Conservation (phyloP, 177 flowering plant species). For the Vitis hybrid region DNA sequence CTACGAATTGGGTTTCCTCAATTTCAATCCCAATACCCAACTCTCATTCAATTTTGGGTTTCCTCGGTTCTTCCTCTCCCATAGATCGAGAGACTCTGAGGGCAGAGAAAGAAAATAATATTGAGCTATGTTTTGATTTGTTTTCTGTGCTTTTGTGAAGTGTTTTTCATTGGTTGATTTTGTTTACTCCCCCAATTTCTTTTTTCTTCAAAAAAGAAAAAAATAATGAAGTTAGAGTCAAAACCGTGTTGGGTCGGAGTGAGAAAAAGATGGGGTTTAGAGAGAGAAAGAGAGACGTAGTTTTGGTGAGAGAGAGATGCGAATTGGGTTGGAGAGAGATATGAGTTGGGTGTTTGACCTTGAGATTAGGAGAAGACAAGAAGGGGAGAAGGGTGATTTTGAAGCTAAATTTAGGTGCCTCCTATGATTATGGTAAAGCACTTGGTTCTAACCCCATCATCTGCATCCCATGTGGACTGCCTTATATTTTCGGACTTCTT, state of each 20-base stretch:
- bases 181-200: neutral
- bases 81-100: conserved; percentile 14
- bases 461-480: neutral
- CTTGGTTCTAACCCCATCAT: neutral
- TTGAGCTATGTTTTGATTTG: too few species aligned
- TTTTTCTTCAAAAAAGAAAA: neutral
- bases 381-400: neutral
- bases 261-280: conserved; percentile 1
- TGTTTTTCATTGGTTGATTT: too few species aligned
- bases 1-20: neutral
- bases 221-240: neutral
- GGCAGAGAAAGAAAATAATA: conserved; percentile 5
- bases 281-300: conserved; percentile 1
- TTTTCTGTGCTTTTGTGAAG: too few species aligned
- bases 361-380: neutral
- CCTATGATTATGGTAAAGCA: conserved; percentile 19
- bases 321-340: neutral
- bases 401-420: conserved; percentile 16
- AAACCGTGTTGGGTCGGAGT: neutral
- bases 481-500: neutral
- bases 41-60: conserved; percentile 5
- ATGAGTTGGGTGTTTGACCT: conserved; percentile 18
- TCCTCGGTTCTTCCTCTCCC: conserved; percentile 2
- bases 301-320: conserved; percentile 11
- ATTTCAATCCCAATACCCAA: neutral